phyloP scores from a whole-genome alignment of 805 yeast genomes.

The Starmerella riodocensis region DNA sequence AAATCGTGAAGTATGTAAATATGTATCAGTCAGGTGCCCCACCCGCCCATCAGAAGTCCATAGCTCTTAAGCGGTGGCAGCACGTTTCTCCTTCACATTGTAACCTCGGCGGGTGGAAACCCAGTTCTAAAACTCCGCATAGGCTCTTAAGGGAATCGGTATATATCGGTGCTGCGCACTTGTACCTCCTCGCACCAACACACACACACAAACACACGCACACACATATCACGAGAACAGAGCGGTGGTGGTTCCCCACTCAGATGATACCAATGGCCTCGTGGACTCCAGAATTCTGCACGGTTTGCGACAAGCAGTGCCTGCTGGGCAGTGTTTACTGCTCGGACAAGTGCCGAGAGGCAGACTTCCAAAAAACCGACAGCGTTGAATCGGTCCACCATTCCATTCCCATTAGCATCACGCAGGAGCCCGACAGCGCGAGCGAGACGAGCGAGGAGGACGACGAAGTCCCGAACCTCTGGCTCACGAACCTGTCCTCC shows the following conservation, averaged over 20 bases:
- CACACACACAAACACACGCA: too few relatives aligned
- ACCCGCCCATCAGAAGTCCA: neutral
- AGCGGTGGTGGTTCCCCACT: too few relatives aligned
- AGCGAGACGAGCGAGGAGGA: slow-evolving; percentile 11
- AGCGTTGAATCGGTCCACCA: neutral
- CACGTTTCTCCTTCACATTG: too few relatives aligned
- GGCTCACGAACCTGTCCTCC: slow-evolving; percentile 3
- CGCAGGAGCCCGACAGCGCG: neutral
- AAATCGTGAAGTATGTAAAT: neutral
- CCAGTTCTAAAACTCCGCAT: too few relatives aligned
- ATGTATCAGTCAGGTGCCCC: neutral
- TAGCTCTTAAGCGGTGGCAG: too few relatives aligned
- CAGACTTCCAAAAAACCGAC: slow-evolving; percentile 6
- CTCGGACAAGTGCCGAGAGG: slow-evolving; percentile 32
- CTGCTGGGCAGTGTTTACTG: slow-evolving; percentile 34
- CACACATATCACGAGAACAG: too few relatives aligned
- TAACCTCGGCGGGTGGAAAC: too few relatives aligned
- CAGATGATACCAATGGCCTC: slow-evolving; percentile 4
- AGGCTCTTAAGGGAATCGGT: too few relatives aligned
- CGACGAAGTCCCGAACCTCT: slow-evolving; percentile 9
- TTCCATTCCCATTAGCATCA: neutral
- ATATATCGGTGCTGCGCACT: too few relatives aligned
- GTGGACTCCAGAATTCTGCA: slow-evolving; percentile 42
- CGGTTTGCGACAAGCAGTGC: slow-evolving; percentile 44
- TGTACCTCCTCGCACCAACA: too few relatives aligned